Percentiles rank a stretch among this genome's conserved stretches.
These are phyloP conservation scores for Coemansia sp. DNA, from an alignment of 192 early-diverging fungal species.

Conservation along the genomic window DNA sequence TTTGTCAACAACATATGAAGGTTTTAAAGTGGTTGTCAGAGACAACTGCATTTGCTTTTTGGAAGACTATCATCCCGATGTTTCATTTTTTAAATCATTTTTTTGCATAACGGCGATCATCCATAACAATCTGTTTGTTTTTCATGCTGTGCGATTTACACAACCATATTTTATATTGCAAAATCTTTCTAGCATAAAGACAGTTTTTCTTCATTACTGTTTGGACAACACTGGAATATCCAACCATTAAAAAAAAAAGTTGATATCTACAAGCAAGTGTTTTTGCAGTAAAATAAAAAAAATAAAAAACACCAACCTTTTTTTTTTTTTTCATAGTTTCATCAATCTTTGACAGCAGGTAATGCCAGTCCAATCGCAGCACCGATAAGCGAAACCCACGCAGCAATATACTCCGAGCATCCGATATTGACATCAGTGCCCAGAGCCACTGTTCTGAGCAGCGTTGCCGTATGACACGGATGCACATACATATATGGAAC, in stretches of 20 bases:
- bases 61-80: too few species aligned
- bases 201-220: background rate
- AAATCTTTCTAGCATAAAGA: background rate
- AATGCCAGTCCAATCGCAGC: slow-evolving; percentile 39
- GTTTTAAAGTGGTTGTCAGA: too few species aligned
- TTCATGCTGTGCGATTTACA: background rate
- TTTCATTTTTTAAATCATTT: too few species aligned
- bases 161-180: background rate
- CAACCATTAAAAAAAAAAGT: background rate
- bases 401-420: slow-evolving; percentile 25
- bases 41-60: too few species aligned
- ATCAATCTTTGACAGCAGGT: slow-evolving; percentile 10
- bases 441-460: slow-evolving; percentile 25
- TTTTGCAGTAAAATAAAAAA: background rate
- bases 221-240: too few species aligned
- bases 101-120: background rate
- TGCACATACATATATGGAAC: slow-evolving; percentile 44
- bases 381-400: slow-evolving; percentile 41
- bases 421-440: slow-evolving; percentile 6
- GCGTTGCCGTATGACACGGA: slow-evolving; percentile 49
- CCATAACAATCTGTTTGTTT: background rate
- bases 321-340: background rate
- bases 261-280: background rate
- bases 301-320: background rate
- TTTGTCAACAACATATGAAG: too few species aligned